phyloP scores from a whole-genome alignment of 1,284 basidiomycete genomes.

The Sporisorium scitamineum region DNA sequence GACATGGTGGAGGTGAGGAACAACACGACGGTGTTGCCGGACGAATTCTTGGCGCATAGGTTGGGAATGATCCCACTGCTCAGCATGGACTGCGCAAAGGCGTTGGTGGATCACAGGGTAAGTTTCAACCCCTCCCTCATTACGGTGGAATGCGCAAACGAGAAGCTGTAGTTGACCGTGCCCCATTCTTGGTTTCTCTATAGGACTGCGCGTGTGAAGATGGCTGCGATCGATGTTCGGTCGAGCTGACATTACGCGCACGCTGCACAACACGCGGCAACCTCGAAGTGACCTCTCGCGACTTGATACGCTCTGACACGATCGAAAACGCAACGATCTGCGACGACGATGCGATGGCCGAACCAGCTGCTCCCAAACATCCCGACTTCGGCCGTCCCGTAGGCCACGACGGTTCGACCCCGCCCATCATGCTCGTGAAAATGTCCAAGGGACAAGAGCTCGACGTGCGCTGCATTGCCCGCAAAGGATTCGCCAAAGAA shows the following conservation, averaged over 20 bases:
- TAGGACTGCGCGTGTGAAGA: slow-evolving; percentile 87
- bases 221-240: slow-evolving; percentile 83
- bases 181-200: neutral
- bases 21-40: slow-evolving; percentile 93
- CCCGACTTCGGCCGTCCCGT: slow-evolving; percentile 86
- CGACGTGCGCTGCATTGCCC: slow-evolving; percentile 86
- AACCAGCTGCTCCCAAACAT: slow-evolving; percentile 62
- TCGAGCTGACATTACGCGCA: slow-evolving; percentile 80
- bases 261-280: slow-evolving; percentile 75
- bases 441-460: slow-evolving; percentile 94
- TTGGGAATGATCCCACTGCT: slow-evolving; percentile 93
- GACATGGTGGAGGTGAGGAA: slow-evolving; percentile 93
- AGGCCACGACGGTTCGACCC: slow-evolving; percentile 74
- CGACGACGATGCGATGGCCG: slow-evolving; percentile 54
- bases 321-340: slow-evolving; percentile 50
- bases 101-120: slow-evolving; percentile 64
- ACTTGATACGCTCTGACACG: slow-evolving; percentile 59
- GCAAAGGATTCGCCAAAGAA: slow-evolving; percentile 98
- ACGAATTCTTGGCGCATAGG: slow-evolving; percentile 97
- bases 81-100: slow-evolving; percentile 72
- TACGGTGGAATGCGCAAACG: too few relatives aligned
- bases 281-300: slow-evolving; percentile 81
- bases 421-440: slow-evolving; percentile 83
- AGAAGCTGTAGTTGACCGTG: neutral
- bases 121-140: slow-evolving; percentile 16